Evolutionary conservation across 2,329 filamentous ascomycete species (phyloP), one percentile per base, ranked within the genome.

Genomic region (Didymellaceae sp.): DNA sequence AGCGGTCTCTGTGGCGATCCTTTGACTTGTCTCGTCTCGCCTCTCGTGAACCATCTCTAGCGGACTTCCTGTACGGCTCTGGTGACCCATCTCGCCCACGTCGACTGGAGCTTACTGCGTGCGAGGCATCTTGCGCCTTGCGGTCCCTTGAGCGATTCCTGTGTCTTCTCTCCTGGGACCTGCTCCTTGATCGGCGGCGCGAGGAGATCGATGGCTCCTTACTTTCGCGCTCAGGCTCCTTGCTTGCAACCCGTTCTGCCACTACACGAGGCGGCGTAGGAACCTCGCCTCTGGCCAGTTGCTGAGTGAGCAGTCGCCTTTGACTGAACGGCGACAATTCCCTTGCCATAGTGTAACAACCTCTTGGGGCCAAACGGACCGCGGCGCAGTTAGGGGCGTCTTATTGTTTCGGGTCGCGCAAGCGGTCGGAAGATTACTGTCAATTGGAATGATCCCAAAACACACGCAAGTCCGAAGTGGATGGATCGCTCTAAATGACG

Each of bases 261-360:
- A 48, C 52, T 54, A 41, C 60, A 51, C 33, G 49, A 18, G 59
- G 63, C 11, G 57, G 54, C 18, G 57, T 54, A 6, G 46, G 50
- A 33, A 47, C 46, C 43, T 49, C 57, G 17, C 41, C 59, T 31
- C 55, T 59, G 11, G 54, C 54, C 41, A 67, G 51, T 35, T 67
- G 52, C 52, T 65, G 57, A 22, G 62, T 71, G 48, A 71, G 45
- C 33, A 68, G 59, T 24, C 60, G 62, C 28, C 68, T 58, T 26
- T 65, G 63, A 49, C 68, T 71, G 55, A 61, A 68, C 17, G 67
- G 66, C 30, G 69, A 71, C 44, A 69, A 52, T 18, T 68, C 67
- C 48, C 66, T 63, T 22, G 59, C 52, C 62, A 65, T 65, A 44
- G 20, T 52, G 25, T n/a, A 32, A 24, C 48, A 25, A 32, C 37